A percentile compares a stretch with the other conserved stretches of the same genome.
Conservation (phyloP, 2,329 filamentous ascomycete genomes). For the Neodidymelliopsis sp. region DNA sequence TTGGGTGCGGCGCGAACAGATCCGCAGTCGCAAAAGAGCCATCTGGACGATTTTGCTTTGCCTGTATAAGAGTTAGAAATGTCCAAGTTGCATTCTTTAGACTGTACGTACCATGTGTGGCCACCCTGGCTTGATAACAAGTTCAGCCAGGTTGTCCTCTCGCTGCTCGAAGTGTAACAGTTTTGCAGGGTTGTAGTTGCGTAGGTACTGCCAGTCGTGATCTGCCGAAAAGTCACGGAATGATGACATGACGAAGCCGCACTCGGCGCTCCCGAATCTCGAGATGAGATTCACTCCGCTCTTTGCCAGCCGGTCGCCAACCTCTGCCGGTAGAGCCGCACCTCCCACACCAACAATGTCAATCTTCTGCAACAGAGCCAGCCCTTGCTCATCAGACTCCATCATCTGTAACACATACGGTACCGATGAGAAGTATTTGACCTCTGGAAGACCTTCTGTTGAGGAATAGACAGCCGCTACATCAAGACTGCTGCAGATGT, state of each 20-base stretch:
- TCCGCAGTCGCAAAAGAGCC: slow-evolving; percentile 70
- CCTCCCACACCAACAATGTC: slow-evolving; percentile 70
- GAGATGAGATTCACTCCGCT: slow-evolving; percentile 65
- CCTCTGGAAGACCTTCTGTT: slow-evolving; percentile 34
- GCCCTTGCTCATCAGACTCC: slow-evolving; percentile 85
- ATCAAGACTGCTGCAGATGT: slow-evolving; percentile 59
- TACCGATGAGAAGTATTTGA: slow-evolving; percentile 69
- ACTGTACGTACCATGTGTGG: slow-evolving; percentile 56
- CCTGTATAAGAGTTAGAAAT: slow-evolving; percentile 31
- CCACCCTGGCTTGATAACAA: slow-evolving; percentile 65
- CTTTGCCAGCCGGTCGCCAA: slow-evolving; percentile 63
- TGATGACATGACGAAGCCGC: slow-evolving; percentile 70
- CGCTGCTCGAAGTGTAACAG: slow-evolving; percentile 59
- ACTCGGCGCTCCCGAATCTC: slow-evolving; percentile 71
- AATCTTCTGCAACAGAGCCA: slow-evolving; percentile 68
- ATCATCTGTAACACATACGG: slow-evolving; percentile 91
- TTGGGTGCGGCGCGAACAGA: slow-evolving; percentile 65
- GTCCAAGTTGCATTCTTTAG: neutral
- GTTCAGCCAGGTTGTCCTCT: slow-evolving; percentile 55
- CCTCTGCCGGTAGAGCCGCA: slow-evolving; percentile 61
- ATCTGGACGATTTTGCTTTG: slow-evolving; percentile 65
- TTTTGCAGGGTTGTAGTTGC: slow-evolving; percentile 48
- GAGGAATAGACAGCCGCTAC: slow-evolving; percentile 38
- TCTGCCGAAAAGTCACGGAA: slow-evolving; percentile 63
- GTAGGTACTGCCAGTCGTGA: slow-evolving; percentile 68